Base-by-base conservation (phyloP, 2,329 filamentous ascomycete genomes). In the Aspergillus sp. region DNA sequence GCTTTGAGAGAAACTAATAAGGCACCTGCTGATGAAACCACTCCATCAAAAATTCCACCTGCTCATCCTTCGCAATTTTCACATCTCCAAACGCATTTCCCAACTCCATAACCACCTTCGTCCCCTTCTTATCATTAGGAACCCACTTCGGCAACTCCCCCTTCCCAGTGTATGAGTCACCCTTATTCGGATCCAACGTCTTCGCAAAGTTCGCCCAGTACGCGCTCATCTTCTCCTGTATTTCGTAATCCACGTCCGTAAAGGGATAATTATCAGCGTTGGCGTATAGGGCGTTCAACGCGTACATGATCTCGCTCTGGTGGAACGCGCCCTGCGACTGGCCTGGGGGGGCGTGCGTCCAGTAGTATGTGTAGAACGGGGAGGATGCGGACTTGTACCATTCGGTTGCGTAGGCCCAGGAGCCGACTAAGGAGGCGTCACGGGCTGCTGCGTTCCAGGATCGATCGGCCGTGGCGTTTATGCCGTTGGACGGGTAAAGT, bases 241-340 rank as follows among this genome's bases (percentile, higher is more conserved):
- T 60, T 41, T 57, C 50, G 42, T 58, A 66, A 48, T 68, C 65
- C 23, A 41, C 39, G 2, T 47, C 32, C 13, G 54, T 56, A 45
- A 61, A 58, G 1, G 58, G 56, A 27, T 61, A 65, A 2, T 7
- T 1, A 19, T 38, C n/a, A 6, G 9, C n/a, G 35, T 19, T 19
- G 4, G 49, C 61, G 44, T 69, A 70, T 12, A 71, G 55, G 25
- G 62, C 61, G 48, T 70, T 69, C 20, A 69, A 54, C 1, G 59
- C 61, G 45, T 71, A 71, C 50, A 63, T 65, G 47, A 72, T 66
- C 57, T 72, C 68, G 1, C 63, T 64, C 53, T 61, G 57, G 47
- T 70, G 67, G 53, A 61, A 67, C 5, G 68, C 67, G 6, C 69
- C 69, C 46, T 55, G 53, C 42, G 43, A 30, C 47, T 69, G 66